These are phyloP conservation scores for Aspergillus niger DNA, from an alignment of 2,329 filamentous ascomycete species.

Conservation along the genomic window DNA sequence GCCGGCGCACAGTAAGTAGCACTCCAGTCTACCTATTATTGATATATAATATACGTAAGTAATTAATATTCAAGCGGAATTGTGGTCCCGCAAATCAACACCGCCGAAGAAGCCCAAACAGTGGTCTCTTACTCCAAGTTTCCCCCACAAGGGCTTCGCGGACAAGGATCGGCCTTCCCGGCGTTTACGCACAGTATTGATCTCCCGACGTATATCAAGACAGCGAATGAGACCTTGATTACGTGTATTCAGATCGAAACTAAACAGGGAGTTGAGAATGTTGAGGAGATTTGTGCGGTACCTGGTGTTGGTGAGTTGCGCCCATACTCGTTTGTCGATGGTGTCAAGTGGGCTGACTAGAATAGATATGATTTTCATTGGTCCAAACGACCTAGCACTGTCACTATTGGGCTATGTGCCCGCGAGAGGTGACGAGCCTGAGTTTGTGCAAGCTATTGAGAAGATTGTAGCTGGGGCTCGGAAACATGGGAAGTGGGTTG, in stretches of 20 bases:
- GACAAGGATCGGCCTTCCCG: constrained; percentile 32
- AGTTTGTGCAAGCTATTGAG: not conserved
- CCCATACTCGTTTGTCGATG: not conserved
- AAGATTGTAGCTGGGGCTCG: not conserved
- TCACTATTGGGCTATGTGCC: not conserved
- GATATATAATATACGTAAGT: not conserved
- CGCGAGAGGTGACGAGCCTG: not conserved
- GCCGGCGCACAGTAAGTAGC: constrained; percentile 27
- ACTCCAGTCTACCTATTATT: not conserved
- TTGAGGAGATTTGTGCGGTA: constrained; percentile 43
- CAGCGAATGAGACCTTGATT: constrained; percentile 37
- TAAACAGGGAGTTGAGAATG: constrained; percentile 40
- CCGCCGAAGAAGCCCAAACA: constrained; percentile 49
- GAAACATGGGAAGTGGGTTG: not conserved
- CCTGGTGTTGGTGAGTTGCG: constrained; percentile 35
- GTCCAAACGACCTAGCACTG: not conserved
- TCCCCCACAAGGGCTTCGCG: constrained; percentile 32
- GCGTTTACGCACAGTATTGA: constrained; percentile 42
- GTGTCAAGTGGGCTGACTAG: not conserved
- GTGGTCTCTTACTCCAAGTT: constrained; percentile 32
- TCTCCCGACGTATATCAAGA: constrained; percentile 35
- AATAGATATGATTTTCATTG: not conserved
- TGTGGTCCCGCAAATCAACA: constrained; percentile 53
- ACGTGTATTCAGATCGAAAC: constrained; percentile 46
- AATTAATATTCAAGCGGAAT: constrained; percentile 42